These are phyloP conservation scores for Echinosophora koreensis DNA, from an alignment of 306 rosid species.

Conservation along the genomic window DNA sequence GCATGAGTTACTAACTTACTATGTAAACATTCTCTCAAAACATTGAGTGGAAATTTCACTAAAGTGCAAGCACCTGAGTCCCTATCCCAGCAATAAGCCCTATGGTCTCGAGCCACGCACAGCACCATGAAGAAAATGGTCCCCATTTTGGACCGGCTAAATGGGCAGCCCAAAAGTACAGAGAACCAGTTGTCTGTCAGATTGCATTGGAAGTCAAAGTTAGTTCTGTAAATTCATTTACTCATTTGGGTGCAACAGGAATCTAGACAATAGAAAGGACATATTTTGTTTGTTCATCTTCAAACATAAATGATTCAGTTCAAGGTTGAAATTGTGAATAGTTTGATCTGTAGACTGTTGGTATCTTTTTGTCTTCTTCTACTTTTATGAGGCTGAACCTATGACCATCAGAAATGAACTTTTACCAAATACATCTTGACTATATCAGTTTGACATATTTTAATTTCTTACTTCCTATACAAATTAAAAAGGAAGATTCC, in stretches of 20 bases:
- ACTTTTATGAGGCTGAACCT: too few relatives aligned
- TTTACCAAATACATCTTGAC: neutral
- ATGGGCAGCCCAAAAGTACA: conserved; percentile 97
- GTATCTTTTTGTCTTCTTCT: neutral
- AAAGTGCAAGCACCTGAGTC: conserved; percentile 67
- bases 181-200: conserved; percentile 87
- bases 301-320: neutral
- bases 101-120: conserved; percentile 93
- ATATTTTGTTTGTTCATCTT: conserved; percentile 2
- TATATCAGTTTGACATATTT: neutral
- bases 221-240: conserved; percentile 40
- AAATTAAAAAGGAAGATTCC: neutral
- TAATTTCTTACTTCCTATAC: neutral
- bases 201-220: conserved; percentile 37
- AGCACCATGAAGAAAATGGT: conserved; percentile 92
- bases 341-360: neutral
- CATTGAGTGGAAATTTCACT: neutral
- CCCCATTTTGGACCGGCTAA: conserved; percentile 95
- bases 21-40: conserved; percentile 31
- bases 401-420: too few relatives aligned
- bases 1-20: conserved; percentile 26
- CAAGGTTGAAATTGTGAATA: neutral
- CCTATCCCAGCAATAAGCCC: conserved; percentile 90
- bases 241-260: conserved; percentile 24
- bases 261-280: neutral